Evolutionary conservation across 345 rosid genomes (phyloP).

Genomic region (Pistacia vera): DNA sequence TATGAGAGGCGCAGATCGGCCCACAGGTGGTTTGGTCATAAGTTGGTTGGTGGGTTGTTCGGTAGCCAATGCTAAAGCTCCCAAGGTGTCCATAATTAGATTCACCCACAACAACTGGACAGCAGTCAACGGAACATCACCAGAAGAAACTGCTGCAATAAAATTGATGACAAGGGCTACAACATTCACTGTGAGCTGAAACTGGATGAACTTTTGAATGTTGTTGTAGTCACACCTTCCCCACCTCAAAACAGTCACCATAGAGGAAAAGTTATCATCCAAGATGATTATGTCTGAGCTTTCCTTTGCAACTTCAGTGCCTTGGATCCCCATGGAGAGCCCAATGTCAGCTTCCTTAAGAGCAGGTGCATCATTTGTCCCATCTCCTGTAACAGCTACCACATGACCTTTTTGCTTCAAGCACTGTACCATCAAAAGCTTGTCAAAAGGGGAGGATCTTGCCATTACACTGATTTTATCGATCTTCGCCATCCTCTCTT

Average conservation of each 20-base stretch:
- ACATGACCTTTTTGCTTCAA: slow-evolving; percentile 43
- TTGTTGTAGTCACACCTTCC: slow-evolving; percentile 49
- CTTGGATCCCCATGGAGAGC: slow-evolving; percentile 45
- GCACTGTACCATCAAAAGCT: slow-evolving; percentile 50
- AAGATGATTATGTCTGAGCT: slow-evolving; percentile 47
- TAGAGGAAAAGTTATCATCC: slow-evolving; percentile 42
- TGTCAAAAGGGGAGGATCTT: slow-evolving; percentile 57
- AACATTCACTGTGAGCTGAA: slow-evolving; percentile 48
- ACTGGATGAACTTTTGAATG: slow-evolving; percentile 48
- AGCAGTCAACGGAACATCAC: slow-evolving; percentile 43
- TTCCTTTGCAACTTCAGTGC: slow-evolving; percentile 44
- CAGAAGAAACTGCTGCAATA: slow-evolving; percentile 39
- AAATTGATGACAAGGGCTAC: slow-evolving; percentile 45
- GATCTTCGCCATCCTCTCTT: slow-evolving; percentile 30
- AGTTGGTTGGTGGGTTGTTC: slow-evolving; percentile 39
- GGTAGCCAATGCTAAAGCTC: slow-evolving; percentile 43
- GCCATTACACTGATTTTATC: slow-evolving; percentile 46
- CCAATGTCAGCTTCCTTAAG: slow-evolving; percentile 46
- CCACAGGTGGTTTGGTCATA: slow-evolving; percentile 38
- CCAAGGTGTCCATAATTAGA: slow-evolving; percentile 49
- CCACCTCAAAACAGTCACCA: slow-evolving; percentile 38
- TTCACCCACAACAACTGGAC: slow-evolving; percentile 51
- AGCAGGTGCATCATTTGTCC: slow-evolving; percentile 61
- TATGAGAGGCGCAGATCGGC: slow-evolving; percentile 39
- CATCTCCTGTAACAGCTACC: slow-evolving; percentile 59